Evolutionary conservation across 2,329 filamentous ascomycete genomes (phyloP), one percentile per base, ranked within the genome.

Genomic region (Fusarium sp.): DNA sequence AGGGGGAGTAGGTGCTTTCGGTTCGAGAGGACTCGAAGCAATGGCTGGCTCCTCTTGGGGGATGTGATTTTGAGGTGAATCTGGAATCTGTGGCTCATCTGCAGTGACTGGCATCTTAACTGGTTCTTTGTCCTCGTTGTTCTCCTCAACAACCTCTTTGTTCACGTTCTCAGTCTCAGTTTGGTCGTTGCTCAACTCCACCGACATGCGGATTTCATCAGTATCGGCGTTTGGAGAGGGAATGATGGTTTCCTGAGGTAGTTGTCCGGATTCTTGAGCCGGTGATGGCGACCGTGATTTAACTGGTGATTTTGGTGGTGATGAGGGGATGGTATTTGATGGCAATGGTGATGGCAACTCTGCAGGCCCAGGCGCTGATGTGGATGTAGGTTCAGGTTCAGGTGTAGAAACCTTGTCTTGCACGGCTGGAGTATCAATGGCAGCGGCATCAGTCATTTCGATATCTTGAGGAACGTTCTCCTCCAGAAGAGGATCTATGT

Each of bases 361-460:
- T 22, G 37, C 32, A 14, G 48, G 25, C 29, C 45, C 27, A 65
- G 41, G n/a, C 9, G 22, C 22, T 41, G 48, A 18, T 41, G 20
- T 20, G 18, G 53, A 18, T 30, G 18, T 18, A 45, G 46, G 46
- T 20, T 40, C 29, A 12, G 27, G 24, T 25, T 22, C 14, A 32
- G 49, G 24, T n/a, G 34, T 54, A 34, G 54, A 12, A 37, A n/a
- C n/a, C 27, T 42, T 42, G 9, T 46, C 34, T 27, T 32, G 30
- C 40, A 44, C 47, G 13, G 46, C 54, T 47, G 57, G 40, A 30
- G n/a, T 14, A 32, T 46, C 52, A 42, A 56, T 24, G 30, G 54
- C 37, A 34, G 45, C 34, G 22, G 61, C 47, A 41, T 75, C 69
- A 25, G 70, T 27, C 62, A 74, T 74, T 37, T 71, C 73, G 7